These are phyloP conservation scores for Citrullus colocynthis DNA, from an alignment of 306 rosid genomes.

Conservation along the genomic window DNA sequence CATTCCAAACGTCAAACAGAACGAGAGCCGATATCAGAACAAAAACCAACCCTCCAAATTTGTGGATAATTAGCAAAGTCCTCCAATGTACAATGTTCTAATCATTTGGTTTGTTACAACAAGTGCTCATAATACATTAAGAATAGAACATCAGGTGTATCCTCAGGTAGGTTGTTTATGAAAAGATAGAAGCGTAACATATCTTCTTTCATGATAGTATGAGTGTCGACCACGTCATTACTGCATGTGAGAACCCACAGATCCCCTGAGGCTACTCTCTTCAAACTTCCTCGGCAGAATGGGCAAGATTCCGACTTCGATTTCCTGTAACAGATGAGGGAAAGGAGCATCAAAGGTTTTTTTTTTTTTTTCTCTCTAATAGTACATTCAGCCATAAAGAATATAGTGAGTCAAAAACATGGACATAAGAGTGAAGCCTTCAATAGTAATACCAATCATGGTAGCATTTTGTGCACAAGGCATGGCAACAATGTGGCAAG, in stretches of 20 bases:
- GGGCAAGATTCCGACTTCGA: conserved; percentile 73
- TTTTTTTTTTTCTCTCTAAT: neutral
- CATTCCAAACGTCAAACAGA: conserved; percentile 2
- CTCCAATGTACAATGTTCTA: conserved; percentile 15
- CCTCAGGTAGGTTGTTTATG: conserved; percentile 51
- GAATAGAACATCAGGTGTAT: conserved; percentile 50
- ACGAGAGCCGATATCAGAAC: neutral
- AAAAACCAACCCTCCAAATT: conserved; percentile 8
- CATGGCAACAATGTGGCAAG: conserved; percentile 69
- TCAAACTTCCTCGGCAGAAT: conserved; percentile 65
- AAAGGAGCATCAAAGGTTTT: neutral
- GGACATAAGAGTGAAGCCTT: neutral
- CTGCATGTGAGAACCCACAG: conserved; percentile 59
- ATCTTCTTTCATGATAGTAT: conserved; percentile 46
- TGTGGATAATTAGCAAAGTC: conserved; percentile 13
- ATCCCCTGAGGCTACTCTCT: conserved; percentile 53
- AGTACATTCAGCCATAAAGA: neutral
- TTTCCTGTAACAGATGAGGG: conserved; percentile 31
- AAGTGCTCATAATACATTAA: conserved; percentile 49
- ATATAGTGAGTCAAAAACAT: neutral
- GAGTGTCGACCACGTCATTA: conserved; percentile 41
- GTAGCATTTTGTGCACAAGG: conserved; percentile 77
- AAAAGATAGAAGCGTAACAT: conserved; percentile 39
- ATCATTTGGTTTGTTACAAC: conserved; percentile 17
- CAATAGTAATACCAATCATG: conserved; percentile 35